Base-by-base conservation (phyloP, 768 basidiomycete genomes). In the Lactarius sp. region DNA sequence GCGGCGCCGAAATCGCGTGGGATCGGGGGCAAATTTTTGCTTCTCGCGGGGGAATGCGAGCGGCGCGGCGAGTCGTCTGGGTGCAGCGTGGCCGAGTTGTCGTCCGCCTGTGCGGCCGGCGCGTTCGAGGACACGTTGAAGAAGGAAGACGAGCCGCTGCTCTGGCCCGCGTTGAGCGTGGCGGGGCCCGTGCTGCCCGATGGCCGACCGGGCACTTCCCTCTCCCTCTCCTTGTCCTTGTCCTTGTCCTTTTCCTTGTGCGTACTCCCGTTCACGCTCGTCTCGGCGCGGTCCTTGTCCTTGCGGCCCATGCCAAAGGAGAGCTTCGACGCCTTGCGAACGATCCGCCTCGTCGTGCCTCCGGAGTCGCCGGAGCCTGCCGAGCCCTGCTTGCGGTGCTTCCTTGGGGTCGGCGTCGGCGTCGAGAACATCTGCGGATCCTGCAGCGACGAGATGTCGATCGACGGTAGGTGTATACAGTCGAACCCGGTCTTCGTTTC, bases 391-490 rank as follows among this genome's bases (percentile, higher is more conserved):
- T 80, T 78, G 63, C 74, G 76, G 57, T 80, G 78, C 27, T 69
- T 71, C 12, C 71, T 71, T 1, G 72, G 66, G 69, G 75, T 60
- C 74, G 77, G 64, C 31, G 69, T 67, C 66, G 71, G 37, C n/a
- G 65, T 49, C n/a, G 27, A 27, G 27, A 27, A 27, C 27, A 13
- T n/a, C 0, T 33, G 61, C 13, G 67, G 59, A 18, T 68, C 73
- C 10, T 84, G 81, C 13, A 96, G 80, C 14, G 92, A 88, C 4
- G 88, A 81, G 10, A 98, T 76, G 71, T 97, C 94, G 73, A 98
- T 98, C 34, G 92, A 94, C 0, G 96, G 96, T 36, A 91, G 75
- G 73, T 99, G 94, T 27, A 96, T 90, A 76, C 97, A 99, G 73
- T 99, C 96, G 73, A 93, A 98, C 2, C 96, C 97, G 61, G 85